These are phyloP conservation scores for Ustilago bromivora DNA, from an alignment of 1,284 basidiomycete species.

Conservation along the genomic window DNA sequence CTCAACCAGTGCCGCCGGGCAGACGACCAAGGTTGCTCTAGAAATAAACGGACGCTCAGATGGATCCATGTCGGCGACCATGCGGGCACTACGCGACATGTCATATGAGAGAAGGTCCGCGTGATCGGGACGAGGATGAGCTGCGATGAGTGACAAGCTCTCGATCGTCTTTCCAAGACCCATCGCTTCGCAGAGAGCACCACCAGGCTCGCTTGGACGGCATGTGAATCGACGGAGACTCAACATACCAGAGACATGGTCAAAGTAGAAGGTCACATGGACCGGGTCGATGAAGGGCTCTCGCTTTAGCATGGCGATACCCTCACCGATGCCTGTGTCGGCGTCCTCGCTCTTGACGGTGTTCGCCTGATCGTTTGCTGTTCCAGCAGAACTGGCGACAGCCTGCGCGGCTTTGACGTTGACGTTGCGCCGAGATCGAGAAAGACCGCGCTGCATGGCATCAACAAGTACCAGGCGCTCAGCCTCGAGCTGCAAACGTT, in stretches of 20 bases:
- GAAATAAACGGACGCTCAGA: conserved; percentile 39
- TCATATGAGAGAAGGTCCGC: conserved; percentile 41
- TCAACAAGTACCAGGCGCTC: conserved; percentile 31
- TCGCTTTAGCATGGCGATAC: conserved; percentile 11
- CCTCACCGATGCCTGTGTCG: not conserved
- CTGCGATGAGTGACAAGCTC: conserved; percentile 47
- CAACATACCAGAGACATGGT: conserved; percentile 47
- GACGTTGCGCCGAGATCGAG: conserved; percentile 29
- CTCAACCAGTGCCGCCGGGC: conserved; percentile 51
- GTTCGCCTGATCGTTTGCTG: not conserved
- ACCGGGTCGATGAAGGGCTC: conserved; percentile 47
- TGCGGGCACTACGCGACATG: conserved; percentile 41
- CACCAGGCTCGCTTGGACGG: conserved; percentile 47
- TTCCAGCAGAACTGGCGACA: not conserved
- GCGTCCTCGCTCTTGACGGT: not conserved
- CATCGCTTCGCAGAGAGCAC: conserved; percentile 58
- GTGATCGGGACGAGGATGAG: conserved; percentile 35
- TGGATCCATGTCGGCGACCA: conserved; percentile 29
- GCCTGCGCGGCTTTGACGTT: conserved; percentile 28
- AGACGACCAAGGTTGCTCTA: conserved; percentile 51
- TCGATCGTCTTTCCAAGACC: conserved; percentile 58
- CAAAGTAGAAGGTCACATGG: conserved; percentile 40
- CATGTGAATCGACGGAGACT: conserved; percentile 44
- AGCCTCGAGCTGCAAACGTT: conserved; percentile 34
- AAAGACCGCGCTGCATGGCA: conserved; percentile 27